phyloP scores from a whole-genome alignment of 805 yeast genomes.

The Lachancea mirantina region DNA sequence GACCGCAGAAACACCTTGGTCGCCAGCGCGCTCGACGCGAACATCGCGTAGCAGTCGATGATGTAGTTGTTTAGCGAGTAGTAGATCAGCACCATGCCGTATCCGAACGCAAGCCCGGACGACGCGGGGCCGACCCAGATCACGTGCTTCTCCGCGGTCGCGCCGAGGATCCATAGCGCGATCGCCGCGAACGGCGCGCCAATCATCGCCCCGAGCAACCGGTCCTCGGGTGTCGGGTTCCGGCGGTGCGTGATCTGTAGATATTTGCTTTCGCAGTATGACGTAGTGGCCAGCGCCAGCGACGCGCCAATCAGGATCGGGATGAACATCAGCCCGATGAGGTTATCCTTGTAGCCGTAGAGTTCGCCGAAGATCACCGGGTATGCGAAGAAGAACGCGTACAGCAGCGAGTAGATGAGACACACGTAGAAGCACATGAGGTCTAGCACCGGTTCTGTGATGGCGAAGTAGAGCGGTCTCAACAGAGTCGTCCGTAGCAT shows the following conservation, averaged over 20 bases:
- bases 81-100: conserved; percentile 69
- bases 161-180: conserved; percentile 73
- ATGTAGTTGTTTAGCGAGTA: conserved; percentile 76
- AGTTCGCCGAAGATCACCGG: conserved; percentile 79
- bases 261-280: conserved; percentile 60
- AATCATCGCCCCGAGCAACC: conserved; percentile 72
- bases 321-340: conserved; percentile 79
- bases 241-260: conserved; percentile 43
- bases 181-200: conserved; percentile 80
- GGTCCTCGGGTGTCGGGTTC: conserved; percentile 70
- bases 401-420: conserved; percentile 79
- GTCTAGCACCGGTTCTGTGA: conserved; percentile 80
- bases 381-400: conserved; percentile 92
- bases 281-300: conserved; percentile 68
- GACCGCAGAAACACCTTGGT: conserved; percentile 74
- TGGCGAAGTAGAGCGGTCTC: conserved; percentile 71
- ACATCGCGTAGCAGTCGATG: conserved; percentile 80
- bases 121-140: conserved; percentile 78
- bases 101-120: conserved; percentile 74
- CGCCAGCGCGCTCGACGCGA: conserved; percentile 74
- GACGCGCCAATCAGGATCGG: conserved; percentile 86
- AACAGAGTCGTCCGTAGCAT: conserved; percentile 63
- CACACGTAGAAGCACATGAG: conserved; percentile 82
- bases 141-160: conserved; percentile 61
- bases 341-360: conserved; percentile 70